Percentiles rank a stretch among this genome's conserved stretches.
phyloP scores from a whole-genome alignment of 2,329 filamentous ascomycete genomes.

The Didymella keratinophila region DNA sequence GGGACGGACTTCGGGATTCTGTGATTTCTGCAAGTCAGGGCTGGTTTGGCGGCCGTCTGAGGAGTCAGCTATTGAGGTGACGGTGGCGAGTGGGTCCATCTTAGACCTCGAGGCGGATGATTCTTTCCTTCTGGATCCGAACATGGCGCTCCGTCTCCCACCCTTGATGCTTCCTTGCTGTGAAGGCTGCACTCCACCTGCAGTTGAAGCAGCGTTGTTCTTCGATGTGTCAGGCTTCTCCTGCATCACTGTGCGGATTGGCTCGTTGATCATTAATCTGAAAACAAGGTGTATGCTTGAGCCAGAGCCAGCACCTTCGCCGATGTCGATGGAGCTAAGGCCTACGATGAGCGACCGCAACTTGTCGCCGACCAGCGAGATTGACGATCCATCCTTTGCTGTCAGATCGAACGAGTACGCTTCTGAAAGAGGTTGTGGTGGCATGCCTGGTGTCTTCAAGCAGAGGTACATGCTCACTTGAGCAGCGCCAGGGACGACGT shows the following conservation, averaged over 20 bases:
- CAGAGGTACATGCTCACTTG: conserved; percentile 78
- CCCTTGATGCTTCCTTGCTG: conserved; percentile 50
- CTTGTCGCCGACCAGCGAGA: conserved; percentile 69
- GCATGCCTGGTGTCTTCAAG: conserved; percentile 70
- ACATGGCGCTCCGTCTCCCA: conserved; percentile 67
- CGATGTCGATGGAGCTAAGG: conserved; percentile 77
- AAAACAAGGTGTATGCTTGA: conserved; percentile 84
- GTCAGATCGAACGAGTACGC: conserved; percentile 81
- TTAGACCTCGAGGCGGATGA: conserved; percentile 30
- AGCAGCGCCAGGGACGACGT: conserved; percentile 76
- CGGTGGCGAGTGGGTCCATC: not conserved
- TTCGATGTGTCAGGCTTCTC: conserved; percentile 40
- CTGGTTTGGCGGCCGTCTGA: conserved; percentile 35
- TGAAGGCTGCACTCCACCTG: conserved; percentile 38
- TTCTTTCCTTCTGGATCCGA: conserved; percentile 66
- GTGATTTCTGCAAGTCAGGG: conserved; percentile 35
- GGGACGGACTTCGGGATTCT: conserved; percentile 38
- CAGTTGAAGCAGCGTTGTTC: conserved; percentile 37
- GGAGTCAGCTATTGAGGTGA: conserved; percentile 19
- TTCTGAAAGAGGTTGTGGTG: conserved; percentile 77
- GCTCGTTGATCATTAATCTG: conserved; percentile 72
- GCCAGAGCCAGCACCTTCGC: conserved; percentile 69
- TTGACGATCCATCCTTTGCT: conserved; percentile 73
- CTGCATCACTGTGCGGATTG: conserved; percentile 43
- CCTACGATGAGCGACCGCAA: conserved; percentile 90